Base-by-base conservation (phyloP, 148 eudicot species). In the Rhododendron vialii region DNA sequence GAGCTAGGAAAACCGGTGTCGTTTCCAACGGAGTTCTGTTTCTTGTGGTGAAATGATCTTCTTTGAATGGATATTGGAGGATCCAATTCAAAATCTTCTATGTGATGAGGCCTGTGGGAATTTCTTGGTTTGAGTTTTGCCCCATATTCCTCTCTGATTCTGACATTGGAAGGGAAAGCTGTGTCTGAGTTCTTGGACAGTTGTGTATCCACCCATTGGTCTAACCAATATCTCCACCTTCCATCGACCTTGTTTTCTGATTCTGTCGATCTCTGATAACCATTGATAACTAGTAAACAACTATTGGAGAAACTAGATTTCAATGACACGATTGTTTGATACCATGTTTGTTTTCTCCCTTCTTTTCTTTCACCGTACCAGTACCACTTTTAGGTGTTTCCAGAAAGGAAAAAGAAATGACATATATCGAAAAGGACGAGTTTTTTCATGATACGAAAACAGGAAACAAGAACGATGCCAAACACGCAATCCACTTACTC, bases 171-270 rank as follows among this genome's bases (percentile, higher is more conserved):
- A n/a, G 86, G 80, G 81, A 83, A 83, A 61, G 85, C 38, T 57
- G 89, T 84, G 83, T 86, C 91, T 13, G 81, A 69, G 63, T 85
- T 90, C 41, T 87, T 91, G 2, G 90, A 85, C 43, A 89, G 78
- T 79, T 92, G 91, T 48, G 93, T 83, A 45, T 90, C 92, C 33
- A 88, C 92, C 88, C 93, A 92, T 81, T 92, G 91, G 82, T 95
- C 94, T 81, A 95, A 88, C 98, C 94, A 92, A 80, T 92, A 84
- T 87, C 90, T 91, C 73, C 90, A 89, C 36, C 89, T 89, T 69
- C 92, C 94, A 45, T 88, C 85, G 76, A 86, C 74, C 67, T 87
- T 89, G 84, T 87, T 85, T 85, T 92, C 96, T 45, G 93, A 85
- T 65, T 93, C 98, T 26, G 94, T 87, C 10, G 96, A 92, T 80